These are phyloP conservation scores for Pseudonitzschia multistriata DNA, from an alignment of 108 stramenopile species.

Conservation along the genomic window DNA sequence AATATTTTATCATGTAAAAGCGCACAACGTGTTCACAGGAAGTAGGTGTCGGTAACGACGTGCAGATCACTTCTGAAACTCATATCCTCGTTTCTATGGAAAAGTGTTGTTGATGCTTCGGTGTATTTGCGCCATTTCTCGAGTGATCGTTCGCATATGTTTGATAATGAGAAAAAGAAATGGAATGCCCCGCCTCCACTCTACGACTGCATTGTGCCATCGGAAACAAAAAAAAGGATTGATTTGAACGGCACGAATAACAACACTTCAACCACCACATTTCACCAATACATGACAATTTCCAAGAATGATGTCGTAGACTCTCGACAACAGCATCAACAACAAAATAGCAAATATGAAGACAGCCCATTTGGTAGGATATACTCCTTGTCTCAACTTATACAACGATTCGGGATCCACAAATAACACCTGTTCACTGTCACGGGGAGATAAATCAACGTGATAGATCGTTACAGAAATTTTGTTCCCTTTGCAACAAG, in stretches of 20 bases:
- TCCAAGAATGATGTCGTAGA: constrained; percentile 4
- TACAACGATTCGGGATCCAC: constrained; percentile 1
- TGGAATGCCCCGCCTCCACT: constrained; percentile 74
- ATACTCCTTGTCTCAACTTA: constrained; percentile 7
- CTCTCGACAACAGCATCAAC: neutral
- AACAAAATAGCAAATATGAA: neutral
- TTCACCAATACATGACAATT: constrained; percentile 29
- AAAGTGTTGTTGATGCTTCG: constrained; percentile 53
- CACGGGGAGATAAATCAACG: no score
- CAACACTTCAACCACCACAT: neutral
- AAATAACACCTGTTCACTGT: neutral
- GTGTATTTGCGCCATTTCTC: constrained; percentile 60
- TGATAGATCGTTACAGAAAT: no score
- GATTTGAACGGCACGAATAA: neutral
- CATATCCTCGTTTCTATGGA: neutral
- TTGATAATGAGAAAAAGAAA: constrained; percentile 39
- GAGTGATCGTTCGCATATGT: constrained; percentile 84
- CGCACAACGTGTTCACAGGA: no score
- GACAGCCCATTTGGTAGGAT: neutral
- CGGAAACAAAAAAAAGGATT: neutral
- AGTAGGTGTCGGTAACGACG: no score
- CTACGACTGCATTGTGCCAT: constrained; percentile 50
- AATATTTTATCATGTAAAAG: neutral
- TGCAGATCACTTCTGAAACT: no score
- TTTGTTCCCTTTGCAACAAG: no score